These are phyloP conservation scores for Mycena alexandri DNA, from an alignment of 768 basidiomycete genomes.

Conservation along the genomic window DNA sequence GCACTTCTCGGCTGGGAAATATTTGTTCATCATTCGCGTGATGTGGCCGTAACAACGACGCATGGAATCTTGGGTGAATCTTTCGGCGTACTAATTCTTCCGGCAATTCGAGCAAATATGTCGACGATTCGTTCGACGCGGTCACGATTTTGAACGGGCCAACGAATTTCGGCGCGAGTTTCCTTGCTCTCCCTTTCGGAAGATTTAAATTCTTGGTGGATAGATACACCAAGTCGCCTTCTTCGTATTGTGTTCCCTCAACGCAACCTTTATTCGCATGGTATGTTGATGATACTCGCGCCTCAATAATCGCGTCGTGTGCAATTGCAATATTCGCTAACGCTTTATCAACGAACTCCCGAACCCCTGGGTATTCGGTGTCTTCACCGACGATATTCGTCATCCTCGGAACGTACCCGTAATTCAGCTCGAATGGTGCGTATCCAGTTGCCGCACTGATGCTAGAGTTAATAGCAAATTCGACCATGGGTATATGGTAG, in stretches of 20 bases:
- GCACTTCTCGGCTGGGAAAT: conserved; percentile 48
- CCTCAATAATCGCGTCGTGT: conserved; percentile 53
- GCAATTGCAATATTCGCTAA: conserved; percentile 43
- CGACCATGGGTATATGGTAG: no score
- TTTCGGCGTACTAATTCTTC: conserved; percentile 38
- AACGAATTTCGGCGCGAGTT: no score
- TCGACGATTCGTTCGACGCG: conserved; percentile 38
- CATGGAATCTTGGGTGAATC: conserved; percentile 54
- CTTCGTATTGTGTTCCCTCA: conserved; percentile 35
- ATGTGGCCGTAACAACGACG: conserved; percentile 42
- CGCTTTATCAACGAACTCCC: conserved; percentile 43
- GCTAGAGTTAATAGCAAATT: no score
- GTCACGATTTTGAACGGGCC: conserved; percentile 51
- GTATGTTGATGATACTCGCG: conserved; percentile 41
- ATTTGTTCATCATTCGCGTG: conserved; percentile 46
- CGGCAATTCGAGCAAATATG: conserved; percentile 46
- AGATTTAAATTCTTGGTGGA: conserved; percentile 51
- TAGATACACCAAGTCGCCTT: conserved; percentile 38
- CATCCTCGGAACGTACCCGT: no score
- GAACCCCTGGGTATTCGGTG: no score
- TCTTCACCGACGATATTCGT: no score
- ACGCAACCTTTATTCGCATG: background rate
- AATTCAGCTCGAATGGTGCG: no score
- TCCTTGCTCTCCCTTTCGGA: conserved; percentile 48
- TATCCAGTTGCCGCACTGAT: no score